Percentiles rank a stretch among this genome's conserved stretches.
Evolutionary conservation across 1,284 basidiomycete species (phyloP).

Genomic region (Sphaerobolus stellatus): DNA sequence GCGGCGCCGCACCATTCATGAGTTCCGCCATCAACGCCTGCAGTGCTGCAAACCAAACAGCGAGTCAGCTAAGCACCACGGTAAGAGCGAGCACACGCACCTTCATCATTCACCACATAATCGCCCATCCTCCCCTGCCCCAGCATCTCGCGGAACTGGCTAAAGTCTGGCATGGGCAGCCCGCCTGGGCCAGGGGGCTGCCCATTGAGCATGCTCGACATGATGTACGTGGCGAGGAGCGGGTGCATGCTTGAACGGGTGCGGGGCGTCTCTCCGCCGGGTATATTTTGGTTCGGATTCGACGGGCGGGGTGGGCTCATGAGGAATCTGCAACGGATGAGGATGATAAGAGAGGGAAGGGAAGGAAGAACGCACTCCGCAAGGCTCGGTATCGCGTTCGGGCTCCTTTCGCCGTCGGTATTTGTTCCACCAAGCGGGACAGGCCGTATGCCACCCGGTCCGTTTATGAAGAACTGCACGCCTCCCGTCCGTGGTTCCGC

Average conservation of each 20-base stretch:
- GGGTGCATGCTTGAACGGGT: conserved; percentile 3
- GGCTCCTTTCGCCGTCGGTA: too few relatives aligned
- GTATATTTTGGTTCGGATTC: too few relatives aligned
- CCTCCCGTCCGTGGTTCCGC: conserved; percentile 17
- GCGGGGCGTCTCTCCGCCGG: neutral
- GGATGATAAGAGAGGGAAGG: too few relatives aligned
- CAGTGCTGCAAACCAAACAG: conserved; percentile 46
- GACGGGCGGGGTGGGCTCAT: too few relatives aligned
- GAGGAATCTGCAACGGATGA: too few relatives aligned
- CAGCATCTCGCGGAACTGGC: conserved; percentile 42
- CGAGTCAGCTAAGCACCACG: neutral
- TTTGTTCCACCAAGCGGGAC: conserved; percentile 45
- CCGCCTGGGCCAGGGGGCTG: conserved; percentile 31
- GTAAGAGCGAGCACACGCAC: conserved; percentile 31
- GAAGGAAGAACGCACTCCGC: conserved; percentile 28
- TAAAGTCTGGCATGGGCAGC: conserved; percentile 30
- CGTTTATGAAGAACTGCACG: conserved; percentile 40
- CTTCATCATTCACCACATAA: conserved; percentile 82
- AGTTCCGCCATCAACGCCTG: conserved; percentile 77
- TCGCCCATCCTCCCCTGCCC: conserved; percentile 66
- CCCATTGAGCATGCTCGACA: conserved; percentile 53
- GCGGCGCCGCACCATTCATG: conserved; percentile 67
- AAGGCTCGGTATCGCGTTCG: conserved; percentile 24
- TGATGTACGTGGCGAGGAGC: conserved; percentile 48
- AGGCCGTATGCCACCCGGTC: conserved; percentile 38